These are phyloP conservation scores for Colletotrichum sp. DNA, from an alignment of 2,329 filamentous ascomycete genomes.

Conservation along the genomic window DNA sequence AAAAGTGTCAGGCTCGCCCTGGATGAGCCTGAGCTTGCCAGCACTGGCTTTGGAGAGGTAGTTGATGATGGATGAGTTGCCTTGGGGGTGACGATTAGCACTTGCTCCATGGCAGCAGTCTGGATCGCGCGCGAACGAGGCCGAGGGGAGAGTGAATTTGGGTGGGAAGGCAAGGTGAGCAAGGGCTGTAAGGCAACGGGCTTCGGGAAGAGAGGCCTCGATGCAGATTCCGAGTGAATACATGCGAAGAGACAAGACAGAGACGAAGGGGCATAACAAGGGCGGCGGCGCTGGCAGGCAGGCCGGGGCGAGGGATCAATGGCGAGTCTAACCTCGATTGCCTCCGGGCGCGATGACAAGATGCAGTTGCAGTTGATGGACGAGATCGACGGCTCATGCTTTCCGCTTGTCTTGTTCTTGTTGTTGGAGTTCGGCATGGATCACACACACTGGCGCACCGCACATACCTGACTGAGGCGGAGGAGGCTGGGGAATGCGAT, in stretches of 20 bases:
- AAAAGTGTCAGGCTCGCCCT: slow-evolving; percentile 70
- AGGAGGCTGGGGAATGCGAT: slow-evolving; percentile 49
- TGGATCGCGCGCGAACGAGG: background rate
- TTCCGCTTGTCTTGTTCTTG: slow-evolving; percentile 12
- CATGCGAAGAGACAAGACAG: background rate
- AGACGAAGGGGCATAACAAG: slow-evolving; percentile 2
- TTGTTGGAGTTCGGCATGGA: slow-evolving; percentile 18
- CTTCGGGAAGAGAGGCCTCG: background rate
- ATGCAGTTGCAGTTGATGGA: slow-evolving; percentile 19
- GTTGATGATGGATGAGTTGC: slow-evolving; percentile 49
- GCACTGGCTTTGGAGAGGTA: slow-evolving; percentile 53
- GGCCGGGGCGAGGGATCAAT: slow-evolving; percentile 22
- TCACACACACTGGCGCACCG: slow-evolving; percentile 22
- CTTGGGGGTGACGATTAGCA: slow-evolving; percentile 16
- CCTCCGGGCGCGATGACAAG: slow-evolving; percentile 19
- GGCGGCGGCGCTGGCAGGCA: slow-evolving; percentile 19
- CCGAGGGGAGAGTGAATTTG: background rate
- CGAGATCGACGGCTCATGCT: slow-evolving; percentile 16
- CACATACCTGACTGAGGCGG: slow-evolving; percentile 51
- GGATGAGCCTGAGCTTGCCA: slow-evolving; percentile 55
- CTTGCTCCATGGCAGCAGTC: slow-evolving; percentile 23
- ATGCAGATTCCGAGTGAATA: background rate
- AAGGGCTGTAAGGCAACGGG: background rate
- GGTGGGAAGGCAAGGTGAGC: background rate
- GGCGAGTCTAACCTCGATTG: slow-evolving; percentile 23